Percentiles rank a stretch among this genome's conserved stretches.
These are phyloP conservation scores for Daldinia sp. DNA, from an alignment of 2,329 filamentous ascomycete genomes.

Conservation along the genomic window DNA sequence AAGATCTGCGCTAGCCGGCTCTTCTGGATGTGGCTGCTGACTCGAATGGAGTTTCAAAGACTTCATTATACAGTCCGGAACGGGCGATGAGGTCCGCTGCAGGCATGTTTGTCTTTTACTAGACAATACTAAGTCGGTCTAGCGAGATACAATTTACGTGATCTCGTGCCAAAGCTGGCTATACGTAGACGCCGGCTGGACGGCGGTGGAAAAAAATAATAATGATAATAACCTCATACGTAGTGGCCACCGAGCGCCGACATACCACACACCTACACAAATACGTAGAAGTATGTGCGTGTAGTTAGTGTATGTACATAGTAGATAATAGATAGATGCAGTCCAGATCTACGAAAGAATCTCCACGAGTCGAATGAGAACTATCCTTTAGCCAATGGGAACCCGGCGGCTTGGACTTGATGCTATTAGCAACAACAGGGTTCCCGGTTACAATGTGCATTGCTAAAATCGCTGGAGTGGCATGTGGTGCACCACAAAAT, in stretches of 20 bases:
- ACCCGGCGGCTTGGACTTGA: conserved; percentile 24
- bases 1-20: conserved; percentile 25
- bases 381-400: conserved; percentile 23
- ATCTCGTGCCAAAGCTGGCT: conserved; percentile 25
- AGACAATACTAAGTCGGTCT: conserved; percentile 2
- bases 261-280: not conserved
- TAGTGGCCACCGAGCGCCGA: conserved; percentile 29
- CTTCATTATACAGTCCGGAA: conserved; percentile 30
- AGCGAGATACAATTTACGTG: conserved; percentile 10
- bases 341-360: conserved; percentile 11
- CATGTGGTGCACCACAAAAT: conserved; percentile 33
- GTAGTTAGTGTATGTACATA: not conserved
- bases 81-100: conserved; percentile 20
- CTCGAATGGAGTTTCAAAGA: conserved; percentile 31
- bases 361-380: conserved; percentile 14
- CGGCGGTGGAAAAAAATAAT: conserved; percentile 3
- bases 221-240: conserved; percentile 19
- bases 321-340: not conserved
- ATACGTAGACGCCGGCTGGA: conserved; percentile 9
- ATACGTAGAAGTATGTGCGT: not conserved
- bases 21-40: conserved; percentile 29
- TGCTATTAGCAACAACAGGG: conserved; percentile 23
- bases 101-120: conserved; percentile 16
- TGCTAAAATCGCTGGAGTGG: conserved; percentile 23
- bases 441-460: conserved; percentile 27